These are phyloP conservation scores for Ustilago hordei DNA, from an alignment of 1,284 basidiomycete species.

Conservation along the genomic window DNA sequence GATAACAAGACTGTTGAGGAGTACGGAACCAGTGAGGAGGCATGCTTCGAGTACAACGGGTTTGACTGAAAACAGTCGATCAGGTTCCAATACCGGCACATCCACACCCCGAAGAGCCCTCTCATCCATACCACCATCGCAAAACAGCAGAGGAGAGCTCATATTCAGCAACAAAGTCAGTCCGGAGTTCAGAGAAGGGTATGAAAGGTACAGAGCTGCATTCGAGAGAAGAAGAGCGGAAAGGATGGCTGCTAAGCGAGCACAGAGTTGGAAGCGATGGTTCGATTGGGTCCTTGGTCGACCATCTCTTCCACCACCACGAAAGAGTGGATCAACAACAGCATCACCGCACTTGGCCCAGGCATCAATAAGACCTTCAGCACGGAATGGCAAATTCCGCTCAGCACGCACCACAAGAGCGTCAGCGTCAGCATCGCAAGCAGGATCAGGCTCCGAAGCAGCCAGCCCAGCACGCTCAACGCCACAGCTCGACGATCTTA, in stretches of 20 bases:
- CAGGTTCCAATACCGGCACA: neutral
- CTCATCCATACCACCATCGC: slow-evolving; percentile 85
- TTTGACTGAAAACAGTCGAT: slow-evolving; percentile 6
- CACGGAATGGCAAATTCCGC: slow-evolving; percentile 17
- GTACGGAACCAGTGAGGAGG: neutral
- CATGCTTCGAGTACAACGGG: neutral
- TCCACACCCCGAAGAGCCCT: slow-evolving; percentile 67
- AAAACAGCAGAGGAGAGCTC: slow-evolving; percentile 92
- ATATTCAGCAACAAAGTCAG: slow-evolving; percentile 93
- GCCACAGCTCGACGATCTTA: slow-evolving; percentile 14
- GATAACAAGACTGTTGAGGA: slow-evolving; percentile 1
- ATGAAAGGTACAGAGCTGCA: slow-evolving; percentile 89
- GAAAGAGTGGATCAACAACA: neutral
- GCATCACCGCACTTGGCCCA: slow-evolving; percentile 1
- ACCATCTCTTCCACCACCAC: neutral
- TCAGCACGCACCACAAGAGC: slow-evolving; percentile 9
- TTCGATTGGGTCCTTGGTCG: slow-evolving; percentile 32
- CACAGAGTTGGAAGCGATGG: slow-evolving; percentile 49
- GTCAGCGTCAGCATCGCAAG: neutral
- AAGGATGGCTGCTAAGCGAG: slow-evolving; percentile 65
- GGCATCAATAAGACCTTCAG: neutral
- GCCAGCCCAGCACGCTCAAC: neutral
- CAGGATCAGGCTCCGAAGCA: slow-evolving; percentile 1
- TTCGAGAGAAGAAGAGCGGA: slow-evolving; percentile 86
- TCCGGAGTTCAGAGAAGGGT: slow-evolving; percentile 84